Evolutionary conservation across 805 yeast genomes (phyloP), one percentile per base, ranked within the genome.

Genomic region (Metschnikowia hibisci): DNA sequence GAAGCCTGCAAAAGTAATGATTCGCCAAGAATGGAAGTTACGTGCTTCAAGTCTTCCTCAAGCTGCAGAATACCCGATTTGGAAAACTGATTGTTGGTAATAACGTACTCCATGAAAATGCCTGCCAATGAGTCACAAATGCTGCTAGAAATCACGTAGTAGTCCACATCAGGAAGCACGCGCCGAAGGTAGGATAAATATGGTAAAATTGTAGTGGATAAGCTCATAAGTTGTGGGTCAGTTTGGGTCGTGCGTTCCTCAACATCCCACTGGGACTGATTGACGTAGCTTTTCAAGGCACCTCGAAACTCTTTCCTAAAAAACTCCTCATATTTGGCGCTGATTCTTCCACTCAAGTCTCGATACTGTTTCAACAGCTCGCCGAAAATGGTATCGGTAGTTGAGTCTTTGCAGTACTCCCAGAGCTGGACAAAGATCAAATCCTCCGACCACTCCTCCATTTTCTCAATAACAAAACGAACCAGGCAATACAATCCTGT

Each of bases 391-490:
- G 66, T 61, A 9, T 43, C 54, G 1, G 40, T 41, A 11, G 44
- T 34, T n/a, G 57, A 37, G 12, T 55, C 46, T 30, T 56, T 53
- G 54, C 58, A 67, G 11, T 61, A 57, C 20, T 58, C 55, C 73
- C 73, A 69, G 25, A 71, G 60, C 50, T 69, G 73, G 9, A 68
- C 58, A 45, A 63, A 71, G 4, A 68, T 58, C 32, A 70, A 54
- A 28, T 68, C 67, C 32, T 61, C 62, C 23, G 68, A 59, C 74
- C 75, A 67, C 41, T 56, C 57, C 31, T 66, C 67, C 50, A 70
- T 54, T 15, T 58, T 46, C 29, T 55, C 54, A 4, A 43, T 32
- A 1, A 66, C 50, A 40, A 57, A 70, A 35, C 60, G 58, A 7
- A 65, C 51, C 62, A 61, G 64, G 35, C 74, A 67, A 40, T 58